These are phyloP conservation scores for Tagetes erecta DNA, from an alignment of 129 eudicot species.

Conservation along the genomic window DNA sequence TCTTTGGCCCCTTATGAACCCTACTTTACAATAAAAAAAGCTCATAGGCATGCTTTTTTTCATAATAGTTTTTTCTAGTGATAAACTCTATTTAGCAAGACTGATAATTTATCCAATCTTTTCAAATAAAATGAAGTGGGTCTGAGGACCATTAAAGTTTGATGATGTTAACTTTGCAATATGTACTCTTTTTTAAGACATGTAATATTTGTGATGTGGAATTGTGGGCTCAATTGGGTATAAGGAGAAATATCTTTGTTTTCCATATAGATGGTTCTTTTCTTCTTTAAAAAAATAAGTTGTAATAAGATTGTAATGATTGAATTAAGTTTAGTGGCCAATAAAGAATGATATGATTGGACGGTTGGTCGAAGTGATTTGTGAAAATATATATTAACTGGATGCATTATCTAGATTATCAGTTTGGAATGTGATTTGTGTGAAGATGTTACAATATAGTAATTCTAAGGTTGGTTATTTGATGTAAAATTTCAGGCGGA, in stretches of 20 bases:
- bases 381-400: background rate
- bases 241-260: background rate
- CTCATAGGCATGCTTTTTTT: background rate
- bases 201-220: constrained; percentile 6
- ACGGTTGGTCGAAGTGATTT: constrained; percentile 17
- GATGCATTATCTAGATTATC: constrained; percentile 1
- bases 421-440: constrained; percentile 1
- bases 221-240: background rate
- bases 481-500: constrained; percentile 56
- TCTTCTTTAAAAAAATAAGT: background rate
- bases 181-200: background rate
- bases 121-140: background rate
- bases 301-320: constrained; percentile 8
- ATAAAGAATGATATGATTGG: background rate
- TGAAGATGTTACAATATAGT: background rate
- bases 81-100: constrained; percentile 15
- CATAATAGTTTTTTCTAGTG: background rate
- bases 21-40: constrained; percentile 20
- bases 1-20: constrained; percentile 13
- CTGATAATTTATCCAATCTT: constrained; percentile 11
- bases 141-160: constrained; percentile 10
- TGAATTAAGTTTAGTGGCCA: constrained; percentile 3
- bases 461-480: constrained; percentile 22
- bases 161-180: background rate
- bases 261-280: constrained; percentile 10